Percentiles rank a stretch among this genome's conserved stretches.
Conservation (phyloP, 805 yeast species). For the Limtongia smithiae region DNA sequence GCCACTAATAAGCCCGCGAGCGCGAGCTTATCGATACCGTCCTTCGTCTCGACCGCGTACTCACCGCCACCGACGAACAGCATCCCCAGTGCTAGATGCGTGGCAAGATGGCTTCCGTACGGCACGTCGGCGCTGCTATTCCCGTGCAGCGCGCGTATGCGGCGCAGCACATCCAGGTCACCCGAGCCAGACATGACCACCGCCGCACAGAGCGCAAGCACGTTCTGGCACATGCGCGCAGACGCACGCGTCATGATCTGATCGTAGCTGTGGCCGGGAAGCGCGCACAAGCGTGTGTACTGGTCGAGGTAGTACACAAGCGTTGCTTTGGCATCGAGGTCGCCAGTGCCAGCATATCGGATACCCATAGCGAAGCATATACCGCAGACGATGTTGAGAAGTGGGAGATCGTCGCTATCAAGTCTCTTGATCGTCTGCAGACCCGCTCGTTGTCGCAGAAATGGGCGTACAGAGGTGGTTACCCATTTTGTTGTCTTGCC, state of each 20-base stretch:
- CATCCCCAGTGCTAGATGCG: slow-evolving; percentile 80
- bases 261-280: slow-evolving; percentile 52
- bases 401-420: slow-evolving; percentile 60
- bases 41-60: slow-evolving; percentile 65
- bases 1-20: slow-evolving; percentile 69
- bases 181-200: slow-evolving; percentile 89
- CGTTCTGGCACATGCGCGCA: slow-evolving; percentile 53
- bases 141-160: slow-evolving; percentile 69
- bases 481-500: slow-evolving; percentile 54
- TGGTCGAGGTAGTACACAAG: slow-evolving; percentile 54
- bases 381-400: slow-evolving; percentile 69
- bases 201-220: slow-evolving; percentile 61
- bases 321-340: slow-evolving; percentile 51
- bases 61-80: slow-evolving; percentile 91
- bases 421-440: slow-evolving; percentile 32
- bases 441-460: slow-evolving; percentile 34
- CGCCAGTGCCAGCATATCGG: slow-evolving; percentile 67
- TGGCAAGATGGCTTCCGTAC: slow-evolving; percentile 73
- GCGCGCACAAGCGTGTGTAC: slow-evolving; percentile 44
- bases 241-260: slow-evolving; percentile 53
- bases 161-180: slow-evolving; percentile 69
- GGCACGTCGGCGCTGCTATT: slow-evolving; percentile 39
- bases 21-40: slow-evolving; percentile 49
- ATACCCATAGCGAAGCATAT: slow-evolving; percentile 69
- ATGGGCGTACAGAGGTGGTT: slow-evolving; percentile 51